These are phyloP conservation scores for Pulveroboletus sp. DNA, from an alignment of 768 basidiomycete species.

Conservation along the genomic window DNA sequence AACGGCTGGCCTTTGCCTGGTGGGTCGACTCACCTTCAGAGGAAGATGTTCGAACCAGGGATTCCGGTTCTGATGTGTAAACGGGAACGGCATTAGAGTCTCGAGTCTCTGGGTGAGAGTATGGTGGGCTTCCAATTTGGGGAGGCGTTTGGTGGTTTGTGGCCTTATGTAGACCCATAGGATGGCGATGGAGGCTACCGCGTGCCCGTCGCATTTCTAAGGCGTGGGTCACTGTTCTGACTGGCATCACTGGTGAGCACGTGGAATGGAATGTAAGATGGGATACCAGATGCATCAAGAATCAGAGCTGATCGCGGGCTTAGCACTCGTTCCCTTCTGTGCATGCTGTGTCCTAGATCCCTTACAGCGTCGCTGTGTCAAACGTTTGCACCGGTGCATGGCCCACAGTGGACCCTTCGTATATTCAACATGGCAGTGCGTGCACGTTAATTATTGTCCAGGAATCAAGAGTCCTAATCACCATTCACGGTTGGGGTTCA, in stretches of 20 bases:
- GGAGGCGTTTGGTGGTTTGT: constrained; percentile 10
- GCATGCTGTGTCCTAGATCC: constrained; percentile 10
- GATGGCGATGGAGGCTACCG: constrained; percentile 13
- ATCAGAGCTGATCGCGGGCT: too few relatives aligned
- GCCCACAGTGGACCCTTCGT: too few relatives aligned
- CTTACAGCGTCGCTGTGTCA: constrained; percentile 12
- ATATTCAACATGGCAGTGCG: constrained; percentile 9
- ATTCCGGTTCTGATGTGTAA: constrained; percentile 24
- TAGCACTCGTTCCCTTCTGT: too few relatives aligned
- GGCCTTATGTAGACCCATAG: constrained; percentile 25
- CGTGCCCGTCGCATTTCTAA: constrained; percentile 27
- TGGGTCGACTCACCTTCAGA: constrained; percentile 50
- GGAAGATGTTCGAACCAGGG: constrained; percentile 46
- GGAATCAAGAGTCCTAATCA: too few relatives aligned
- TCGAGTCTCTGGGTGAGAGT: constrained; percentile 4
- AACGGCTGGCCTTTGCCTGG: background rate
- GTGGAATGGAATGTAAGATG: constrained; percentile 17
- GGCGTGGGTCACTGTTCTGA: constrained; percentile 18
- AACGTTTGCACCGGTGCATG: background rate
- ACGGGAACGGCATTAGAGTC: constrained; percentile 23
- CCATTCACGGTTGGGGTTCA: too few relatives aligned
- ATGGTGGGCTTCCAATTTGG: constrained; percentile 10
- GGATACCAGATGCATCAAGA: too few relatives aligned
- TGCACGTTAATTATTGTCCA: background rate
- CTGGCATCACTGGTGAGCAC: constrained; percentile 13